Conservation (phyloP, 1,284 basidiomycete genomes). For the Erythrobasidium hasegawianum region DNA sequence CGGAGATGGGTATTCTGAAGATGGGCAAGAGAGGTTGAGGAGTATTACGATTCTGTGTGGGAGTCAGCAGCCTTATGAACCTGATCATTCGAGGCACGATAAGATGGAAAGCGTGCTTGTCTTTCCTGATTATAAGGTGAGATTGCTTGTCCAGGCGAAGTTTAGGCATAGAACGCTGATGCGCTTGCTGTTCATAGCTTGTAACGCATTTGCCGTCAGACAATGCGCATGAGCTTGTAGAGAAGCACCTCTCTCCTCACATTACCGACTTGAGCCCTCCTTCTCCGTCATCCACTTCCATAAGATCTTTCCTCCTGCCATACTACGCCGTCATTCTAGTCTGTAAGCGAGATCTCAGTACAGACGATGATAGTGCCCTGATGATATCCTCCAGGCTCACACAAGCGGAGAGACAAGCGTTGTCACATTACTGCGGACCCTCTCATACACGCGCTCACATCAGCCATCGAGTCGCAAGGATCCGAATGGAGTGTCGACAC, state of each 20-base stretch:
- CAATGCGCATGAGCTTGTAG: slow-evolving; percentile 57
- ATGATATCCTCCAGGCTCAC: slow-evolving; percentile 63
- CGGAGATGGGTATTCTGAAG: slow-evolving; percentile 20
- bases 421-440: slow-evolving; percentile 80
- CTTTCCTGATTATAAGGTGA: slow-evolving; percentile 81
- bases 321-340: slow-evolving; percentile 68
- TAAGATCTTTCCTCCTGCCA: slow-evolving; percentile 59
- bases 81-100: slow-evolving; percentile 52
- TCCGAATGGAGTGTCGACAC: slow-evolving; percentile 20
- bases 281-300: slow-evolving; percentile 16
- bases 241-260: slow-evolving; percentile 22
- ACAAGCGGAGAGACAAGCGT: slow-evolving; percentile 83
- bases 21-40: slow-evolving; percentile 40
- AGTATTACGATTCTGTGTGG: slow-evolving; percentile 38
- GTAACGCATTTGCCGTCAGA: slow-evolving; percentile 66
- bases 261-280: slow-evolving; percentile 43
- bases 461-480: slow-evolving; percentile 58
- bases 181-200: slow-evolving; percentile 59
- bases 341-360: slow-evolving; percentile 59
- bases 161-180: slow-evolving; percentile 59
- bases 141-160: not conserved
- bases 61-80: slow-evolving; percentile 22
- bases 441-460: slow-evolving; percentile 56
- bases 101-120: slow-evolving; percentile 69
- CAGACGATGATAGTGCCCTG: not conserved